These are phyloP conservation scores for Neotropicomus parvogracilis DNA, from an alignment of 1,284 basidiomycete genomes.

Conservation along the genomic window DNA sequence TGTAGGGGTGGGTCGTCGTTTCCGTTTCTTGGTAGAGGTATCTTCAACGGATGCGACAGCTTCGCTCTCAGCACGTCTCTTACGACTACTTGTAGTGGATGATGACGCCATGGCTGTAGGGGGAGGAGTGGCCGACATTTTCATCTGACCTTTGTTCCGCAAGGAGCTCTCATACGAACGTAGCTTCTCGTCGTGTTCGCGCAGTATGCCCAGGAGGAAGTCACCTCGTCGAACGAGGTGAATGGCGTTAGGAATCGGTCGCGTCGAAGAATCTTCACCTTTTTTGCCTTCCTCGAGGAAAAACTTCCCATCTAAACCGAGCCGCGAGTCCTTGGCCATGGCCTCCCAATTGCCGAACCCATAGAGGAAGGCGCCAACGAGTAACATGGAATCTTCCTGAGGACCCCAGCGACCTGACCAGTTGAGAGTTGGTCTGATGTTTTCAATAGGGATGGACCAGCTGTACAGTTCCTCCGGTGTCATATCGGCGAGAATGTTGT, in stretches of 20 bases:
- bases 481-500: conserved; percentile 72
- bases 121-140: conserved; percentile 66
- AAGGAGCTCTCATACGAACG: conserved; percentile 76
- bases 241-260: conserved; percentile 92
- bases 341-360: conserved; percentile 98
- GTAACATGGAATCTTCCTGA: conserved; percentile 89
- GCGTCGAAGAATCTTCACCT: conserved; percentile 71
- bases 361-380: conserved; percentile 90
- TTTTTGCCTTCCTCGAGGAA: conserved; percentile 98
- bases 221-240: conserved; percentile 97
- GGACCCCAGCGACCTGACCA: conserved; percentile 97
- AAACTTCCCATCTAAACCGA: conserved; percentile 88
- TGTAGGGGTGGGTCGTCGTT: conserved; percentile 85
- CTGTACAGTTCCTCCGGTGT: conserved; percentile 62
- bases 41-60: conserved; percentile 77
- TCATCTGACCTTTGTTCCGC: conserved; percentile 60
- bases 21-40: conserved; percentile 63
- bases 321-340: conserved; percentile 84
- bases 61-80: conserved; percentile 77
- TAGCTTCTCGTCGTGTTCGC: conserved; percentile 91
- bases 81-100: conserved; percentile 56
- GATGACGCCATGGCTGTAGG: conserved; percentile 63
- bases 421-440: conserved; percentile 89
- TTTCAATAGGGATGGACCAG: conserved; percentile 89
- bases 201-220: conserved; percentile 85